phyloP scores from a whole-genome alignment of 1,139 yeast species.

The Hemisphaericaspora subhashii region DNA sequence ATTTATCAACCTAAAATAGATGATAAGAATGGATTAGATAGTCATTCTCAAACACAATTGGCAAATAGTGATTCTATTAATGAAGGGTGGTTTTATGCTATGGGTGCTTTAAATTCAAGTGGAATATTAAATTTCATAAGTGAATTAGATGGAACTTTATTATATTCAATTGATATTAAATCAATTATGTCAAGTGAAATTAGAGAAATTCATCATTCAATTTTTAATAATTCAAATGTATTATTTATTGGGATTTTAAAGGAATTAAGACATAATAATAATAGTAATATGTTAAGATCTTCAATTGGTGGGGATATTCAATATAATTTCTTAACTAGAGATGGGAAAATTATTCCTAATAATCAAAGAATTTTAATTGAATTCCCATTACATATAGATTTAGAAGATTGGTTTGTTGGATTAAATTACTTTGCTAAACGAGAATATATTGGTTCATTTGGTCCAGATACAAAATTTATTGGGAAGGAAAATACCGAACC shows the following conservation, averaged over 20 bases:
- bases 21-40: conserved; percentile 7
- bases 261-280: conserved; percentile 49
- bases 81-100: conserved; percentile 75
- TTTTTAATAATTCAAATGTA: conserved; percentile 60
- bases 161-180: conserved; percentile 62
- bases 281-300: conserved; percentile 34
- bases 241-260: conserved; percentile 58
- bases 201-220: conserved; percentile 64
- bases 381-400: conserved; percentile 69
- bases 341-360: conserved; percentile 33
- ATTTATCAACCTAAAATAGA: conserved; percentile 30
- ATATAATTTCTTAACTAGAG: conserved; percentile 30
- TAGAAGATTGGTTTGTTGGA: conserved; percentile 84
- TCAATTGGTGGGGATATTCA: conserved; percentile 25
- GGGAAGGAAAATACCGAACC: conserved; percentile 1
- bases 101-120: conserved; percentile 68
- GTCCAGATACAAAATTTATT: conserved; percentile 13
- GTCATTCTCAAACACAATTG: background rate
- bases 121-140: conserved; percentile 65
- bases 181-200: conserved; percentile 63
- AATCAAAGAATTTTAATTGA: conserved; percentile 53
- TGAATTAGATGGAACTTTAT: conserved; percentile 66
- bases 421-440: conserved; percentile 65
- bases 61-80: conserved; percentile 16
- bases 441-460: conserved; percentile 49